These are phyloP conservation scores for Insectozyma bohioensis DNA, from an alignment of 1,139 yeast genomes.

Conservation along the genomic window DNA sequence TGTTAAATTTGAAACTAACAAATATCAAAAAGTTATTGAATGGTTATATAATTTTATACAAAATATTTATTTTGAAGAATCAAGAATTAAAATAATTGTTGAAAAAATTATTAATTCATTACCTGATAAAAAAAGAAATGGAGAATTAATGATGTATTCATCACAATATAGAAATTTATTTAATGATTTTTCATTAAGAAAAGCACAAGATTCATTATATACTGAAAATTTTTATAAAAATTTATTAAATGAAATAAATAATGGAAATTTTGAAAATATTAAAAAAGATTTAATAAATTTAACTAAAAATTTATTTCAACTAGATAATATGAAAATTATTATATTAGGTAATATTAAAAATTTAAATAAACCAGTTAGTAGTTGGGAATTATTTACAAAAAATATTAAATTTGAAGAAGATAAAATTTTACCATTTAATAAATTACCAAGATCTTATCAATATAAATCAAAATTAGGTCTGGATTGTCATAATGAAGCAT, in stretches of 20 bases:
- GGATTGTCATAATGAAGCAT: constrained; percentile 54
- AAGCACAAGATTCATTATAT: constrained; percentile 63
- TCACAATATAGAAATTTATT: constrained; percentile 54
- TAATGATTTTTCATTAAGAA: constrained; percentile 59
- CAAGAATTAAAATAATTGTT: constrained; percentile 65
- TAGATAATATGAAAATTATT: constrained; percentile 64
- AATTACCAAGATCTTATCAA: constrained; percentile 53
- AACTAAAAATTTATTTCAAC: constrained; percentile 54
- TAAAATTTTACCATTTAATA: constrained; percentile 19
- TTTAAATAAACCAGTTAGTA: constrained; percentile 53
- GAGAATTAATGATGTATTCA: constrained; percentile 68
- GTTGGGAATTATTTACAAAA: constrained; percentile 55
- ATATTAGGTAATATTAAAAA: constrained; percentile 66
- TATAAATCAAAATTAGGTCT: constrained; percentile 60
- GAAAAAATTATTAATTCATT: constrained; percentile 75
- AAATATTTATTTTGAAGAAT: constrained; percentile 67
- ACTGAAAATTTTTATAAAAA: constrained; percentile 61
- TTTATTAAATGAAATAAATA: constrained; percentile 50
- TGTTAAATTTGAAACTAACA: constrained; percentile 59
- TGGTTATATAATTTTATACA: constrained; percentile 74
- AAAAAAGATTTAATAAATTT: constrained; percentile 56
- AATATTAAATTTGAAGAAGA: constrained; percentile 8
- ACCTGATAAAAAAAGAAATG: constrained; percentile 81
- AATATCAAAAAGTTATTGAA: constrained; percentile 66
- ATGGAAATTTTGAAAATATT: constrained; percentile 50